Evolutionary conservation across 306 rosid genomes (phyloP).

Genomic region (Malus fusca): DNA sequence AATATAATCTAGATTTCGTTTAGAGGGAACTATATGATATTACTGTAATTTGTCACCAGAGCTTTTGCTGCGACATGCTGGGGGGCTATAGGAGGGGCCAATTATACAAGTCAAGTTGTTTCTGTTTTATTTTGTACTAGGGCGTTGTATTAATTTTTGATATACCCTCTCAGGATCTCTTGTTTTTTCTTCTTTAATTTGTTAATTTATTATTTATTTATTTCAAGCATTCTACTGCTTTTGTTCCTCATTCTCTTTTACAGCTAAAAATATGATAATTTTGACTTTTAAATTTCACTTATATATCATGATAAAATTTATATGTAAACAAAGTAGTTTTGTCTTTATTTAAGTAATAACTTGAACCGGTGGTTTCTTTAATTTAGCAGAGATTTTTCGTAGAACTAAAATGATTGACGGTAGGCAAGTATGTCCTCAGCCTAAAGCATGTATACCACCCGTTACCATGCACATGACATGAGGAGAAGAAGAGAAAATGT

Average conservation of each 20-base stretch:
- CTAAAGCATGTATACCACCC: too few species aligned
- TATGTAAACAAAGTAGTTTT: too few species aligned
- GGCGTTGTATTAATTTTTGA: background rate
- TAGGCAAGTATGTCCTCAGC: too few species aligned
- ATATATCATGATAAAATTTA: too few species aligned
- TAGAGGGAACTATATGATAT: conserved; percentile 10
- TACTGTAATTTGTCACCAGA: conserved; percentile 21
- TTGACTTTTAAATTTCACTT: background rate
- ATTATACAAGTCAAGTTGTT: conserved; percentile 20
- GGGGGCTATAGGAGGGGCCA: conserved; percentile 1
- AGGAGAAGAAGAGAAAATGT: too few species aligned
- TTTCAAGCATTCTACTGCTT: background rate
- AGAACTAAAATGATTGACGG: too few species aligned
- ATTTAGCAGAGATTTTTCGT: too few species aligned
- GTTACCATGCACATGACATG: too few species aligned
- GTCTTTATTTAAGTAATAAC: too few species aligned
- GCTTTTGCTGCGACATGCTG: conserved; percentile 30
- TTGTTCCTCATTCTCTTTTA: background rate
- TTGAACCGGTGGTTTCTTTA: too few species aligned
- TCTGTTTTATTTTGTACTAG: background rate
- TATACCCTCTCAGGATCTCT: background rate
- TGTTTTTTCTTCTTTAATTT: background rate
- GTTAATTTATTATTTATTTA: background rate
- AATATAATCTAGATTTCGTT: conserved; percentile 10
- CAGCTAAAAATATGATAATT: background rate